Conservation (phyloP, 805 yeast species). For the Millerozyma miso region DNA sequence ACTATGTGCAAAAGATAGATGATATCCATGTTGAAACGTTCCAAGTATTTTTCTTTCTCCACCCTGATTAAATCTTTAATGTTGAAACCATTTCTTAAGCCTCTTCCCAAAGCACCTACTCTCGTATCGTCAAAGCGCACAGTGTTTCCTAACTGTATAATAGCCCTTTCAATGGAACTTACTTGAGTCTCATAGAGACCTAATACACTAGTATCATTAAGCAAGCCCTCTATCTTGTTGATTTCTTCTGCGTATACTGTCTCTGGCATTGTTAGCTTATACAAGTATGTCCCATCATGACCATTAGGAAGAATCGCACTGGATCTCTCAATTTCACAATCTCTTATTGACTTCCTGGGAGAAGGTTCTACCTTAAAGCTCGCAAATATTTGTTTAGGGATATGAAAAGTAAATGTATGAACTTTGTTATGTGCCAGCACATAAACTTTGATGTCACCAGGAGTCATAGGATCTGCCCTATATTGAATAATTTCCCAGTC, state of each 20-base stretch:
- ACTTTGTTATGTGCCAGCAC: slow-evolving; percentile 67
- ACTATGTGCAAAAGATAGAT: slow-evolving; percentile 65
- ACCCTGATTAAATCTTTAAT: slow-evolving; percentile 49
- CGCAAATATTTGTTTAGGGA: slow-evolving; percentile 73
- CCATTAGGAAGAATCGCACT: slow-evolving; percentile 70
- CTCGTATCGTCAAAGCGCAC: slow-evolving; percentile 65
- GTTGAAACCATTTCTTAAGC: slow-evolving; percentile 81
- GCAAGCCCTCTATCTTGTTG: slow-evolving; percentile 53
- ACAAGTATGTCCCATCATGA: slow-evolving; percentile 48
- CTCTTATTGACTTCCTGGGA: slow-evolving; percentile 37
- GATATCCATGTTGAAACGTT: slow-evolving; percentile 50
- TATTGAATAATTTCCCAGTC: slow-evolving; percentile 86
- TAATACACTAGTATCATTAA: slow-evolving; percentile 56
- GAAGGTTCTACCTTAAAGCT: slow-evolving; percentile 50
- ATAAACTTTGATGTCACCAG: slow-evolving; percentile 77
- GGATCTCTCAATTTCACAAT: slow-evolving; percentile 55
- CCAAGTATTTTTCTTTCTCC: slow-evolving; percentile 51
- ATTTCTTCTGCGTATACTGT: slow-evolving; percentile 51
- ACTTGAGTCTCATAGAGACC: slow-evolving; percentile 79
- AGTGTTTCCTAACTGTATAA: slow-evolving; percentile 72
- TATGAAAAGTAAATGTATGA: slow-evolving; percentile 66
- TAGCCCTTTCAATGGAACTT: slow-evolving; percentile 63
- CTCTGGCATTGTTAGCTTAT: slow-evolving; percentile 68
- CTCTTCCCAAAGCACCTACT: slow-evolving; percentile 82
- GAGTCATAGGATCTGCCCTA: slow-evolving; percentile 45